A percentile compares a stretch with the other conserved stretches of the same genome.
phyloP scores from a whole-genome alignment of 192 early-diverging fungal genomes.

The Backusella australiensis region DNA sequence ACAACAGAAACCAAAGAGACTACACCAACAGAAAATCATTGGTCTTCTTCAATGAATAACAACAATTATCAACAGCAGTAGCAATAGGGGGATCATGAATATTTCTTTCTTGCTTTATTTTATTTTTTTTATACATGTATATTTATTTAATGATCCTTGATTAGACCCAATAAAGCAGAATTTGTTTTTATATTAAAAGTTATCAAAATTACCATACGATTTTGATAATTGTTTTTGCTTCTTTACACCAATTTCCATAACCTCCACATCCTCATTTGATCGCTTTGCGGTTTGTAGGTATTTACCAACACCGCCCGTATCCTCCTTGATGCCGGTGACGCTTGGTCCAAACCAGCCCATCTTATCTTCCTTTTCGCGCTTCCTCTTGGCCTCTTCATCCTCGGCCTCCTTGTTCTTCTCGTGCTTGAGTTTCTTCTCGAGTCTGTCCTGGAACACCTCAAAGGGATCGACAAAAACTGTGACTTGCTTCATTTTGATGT shows the following conservation, averaged over 20 bases:
- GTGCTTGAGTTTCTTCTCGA: conserved; percentile 63
- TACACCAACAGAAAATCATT: background rate
- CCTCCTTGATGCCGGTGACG: conserved; percentile 39
- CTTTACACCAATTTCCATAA: conserved; percentile 13
- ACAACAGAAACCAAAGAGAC: background rate
- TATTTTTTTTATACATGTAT: background rate
- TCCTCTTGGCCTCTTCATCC: conserved; percentile 41
- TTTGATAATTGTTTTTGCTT: conserved; percentile 29
- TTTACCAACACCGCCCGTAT: conserved; percentile 58
- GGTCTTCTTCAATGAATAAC: background rate
- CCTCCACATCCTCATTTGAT: conserved; percentile 11
- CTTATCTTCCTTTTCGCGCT: conserved; percentile 56
- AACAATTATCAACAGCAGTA: background rate
- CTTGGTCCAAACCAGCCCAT: conserved; percentile 76
- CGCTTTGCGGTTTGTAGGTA: conserved; percentile 45
- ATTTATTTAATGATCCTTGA: background rate
- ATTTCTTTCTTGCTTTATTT: background rate
- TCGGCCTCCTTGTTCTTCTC: conserved; percentile 37
- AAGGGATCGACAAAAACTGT: conserved; percentile 85
- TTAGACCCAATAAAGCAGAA: background rate
- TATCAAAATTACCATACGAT: conserved; percentile 43
- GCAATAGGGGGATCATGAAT: background rate
- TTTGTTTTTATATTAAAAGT: conserved; percentile 9
- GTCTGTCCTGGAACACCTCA: conserved; percentile 65
- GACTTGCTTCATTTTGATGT: conserved; percentile 74